phyloP scores from a whole-genome alignment of 2,329 filamentous ascomycete genomes.

The Microsporum audouinii region DNA sequence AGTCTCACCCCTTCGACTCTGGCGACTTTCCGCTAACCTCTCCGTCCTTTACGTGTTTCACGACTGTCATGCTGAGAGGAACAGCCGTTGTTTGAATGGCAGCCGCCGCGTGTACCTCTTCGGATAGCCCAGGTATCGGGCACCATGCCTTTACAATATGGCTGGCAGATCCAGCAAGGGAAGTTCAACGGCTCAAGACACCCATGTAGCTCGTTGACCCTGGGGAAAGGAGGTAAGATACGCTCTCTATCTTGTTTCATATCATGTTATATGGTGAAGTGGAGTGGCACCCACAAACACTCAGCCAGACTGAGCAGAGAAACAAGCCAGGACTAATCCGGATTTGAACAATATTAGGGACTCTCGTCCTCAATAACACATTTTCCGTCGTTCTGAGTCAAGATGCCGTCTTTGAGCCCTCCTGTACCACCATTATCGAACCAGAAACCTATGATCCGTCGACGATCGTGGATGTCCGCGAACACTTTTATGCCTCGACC shows the following conservation, averaged over 20 bases:
- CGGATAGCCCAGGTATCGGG: constrained; percentile 4
- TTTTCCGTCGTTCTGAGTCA: constrained; percentile 35
- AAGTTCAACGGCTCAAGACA: not conserved
- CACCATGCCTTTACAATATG: constrained; percentile 8
- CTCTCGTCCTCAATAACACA: constrained; percentile 33
- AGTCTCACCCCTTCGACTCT: not conserved
- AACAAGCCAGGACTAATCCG: not conserved
- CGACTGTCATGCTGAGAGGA: not conserved
- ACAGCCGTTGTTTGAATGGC: constrained; percentile 7
- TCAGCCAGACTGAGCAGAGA: not conserved
- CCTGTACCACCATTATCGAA: constrained; percentile 28
- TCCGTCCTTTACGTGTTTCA: not conserved
- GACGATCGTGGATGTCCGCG: constrained; percentile 55
- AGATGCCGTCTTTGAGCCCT: constrained; percentile 40
- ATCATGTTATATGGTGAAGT: not conserved
- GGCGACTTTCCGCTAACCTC: not conserved
- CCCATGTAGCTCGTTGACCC: not conserved
- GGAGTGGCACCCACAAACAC: not conserved
- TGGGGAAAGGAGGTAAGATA: constrained; percentile 5
- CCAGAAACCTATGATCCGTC: constrained; percentile 28
- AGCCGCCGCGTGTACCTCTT: not conserved
- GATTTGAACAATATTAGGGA: constrained; percentile 20
- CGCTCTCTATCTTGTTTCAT: constrained; percentile 1
- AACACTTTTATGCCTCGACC: constrained; percentile 88
- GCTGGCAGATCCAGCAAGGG: constrained; percentile 3